Percentiles rank a stretch among this genome's conserved stretches.
Evolutionary conservation across 306 rosid species (phyloP).

Genomic region (Dryas alaskensis): DNA sequence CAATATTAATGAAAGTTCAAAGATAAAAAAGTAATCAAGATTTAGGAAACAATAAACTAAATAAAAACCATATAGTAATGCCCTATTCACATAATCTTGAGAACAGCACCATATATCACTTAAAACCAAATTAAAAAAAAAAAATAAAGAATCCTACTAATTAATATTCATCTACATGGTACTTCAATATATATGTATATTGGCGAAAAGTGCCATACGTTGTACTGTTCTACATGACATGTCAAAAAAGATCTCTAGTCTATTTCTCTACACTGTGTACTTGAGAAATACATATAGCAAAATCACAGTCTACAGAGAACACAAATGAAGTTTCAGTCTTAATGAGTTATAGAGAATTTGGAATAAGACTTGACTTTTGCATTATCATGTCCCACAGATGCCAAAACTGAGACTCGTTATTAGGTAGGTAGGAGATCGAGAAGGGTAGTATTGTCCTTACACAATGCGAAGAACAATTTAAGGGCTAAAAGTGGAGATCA

Average conservation of each 20-base stretch:
- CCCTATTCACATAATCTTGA: neutral
- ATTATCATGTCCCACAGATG: neutral
- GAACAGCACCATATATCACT: neutral
- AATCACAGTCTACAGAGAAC: neutral
- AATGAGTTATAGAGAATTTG: neutral
- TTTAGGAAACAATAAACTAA: too few species aligned
- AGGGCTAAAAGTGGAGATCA: slow-evolving; percentile 19
- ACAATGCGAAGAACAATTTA: neutral
- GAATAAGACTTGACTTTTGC: neutral
- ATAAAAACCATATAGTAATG: neutral
- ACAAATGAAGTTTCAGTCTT: neutral
- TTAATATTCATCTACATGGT: too few species aligned
- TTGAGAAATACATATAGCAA: neutral
- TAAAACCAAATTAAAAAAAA: neutral
- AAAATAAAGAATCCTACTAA: neutral
- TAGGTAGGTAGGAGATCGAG: neutral
- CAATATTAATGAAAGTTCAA: too few species aligned
- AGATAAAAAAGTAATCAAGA: too few species aligned
- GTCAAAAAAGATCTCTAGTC: too few species aligned
- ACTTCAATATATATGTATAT: too few species aligned
- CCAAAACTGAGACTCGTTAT: neutral
- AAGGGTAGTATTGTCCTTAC: slow-evolving; percentile 12
- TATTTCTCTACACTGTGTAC: too few species aligned
- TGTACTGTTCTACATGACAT: too few species aligned
- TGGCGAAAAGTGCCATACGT: too few species aligned